phyloP scores from a whole-genome alignment of 2,329 filamentous ascomycete genomes.

The Hymenoscyphus scutula region DNA sequence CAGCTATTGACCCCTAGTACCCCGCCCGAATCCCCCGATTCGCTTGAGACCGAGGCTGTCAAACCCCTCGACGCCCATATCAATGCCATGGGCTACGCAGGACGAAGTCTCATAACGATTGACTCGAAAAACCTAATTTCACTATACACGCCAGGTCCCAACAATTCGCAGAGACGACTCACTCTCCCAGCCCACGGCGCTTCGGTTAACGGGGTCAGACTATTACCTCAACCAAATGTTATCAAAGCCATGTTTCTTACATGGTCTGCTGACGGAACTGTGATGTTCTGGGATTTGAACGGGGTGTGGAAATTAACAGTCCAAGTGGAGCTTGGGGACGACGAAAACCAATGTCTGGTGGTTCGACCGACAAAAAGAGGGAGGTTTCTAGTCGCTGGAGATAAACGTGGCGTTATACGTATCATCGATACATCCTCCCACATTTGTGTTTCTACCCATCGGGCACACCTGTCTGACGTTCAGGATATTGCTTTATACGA shows the following conservation, averaged over 20 bases:
- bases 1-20: conserved; percentile 36
- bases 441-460: conserved; percentile 65
- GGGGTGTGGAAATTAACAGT: conserved; percentile 66
- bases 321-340: conserved; percentile 66
- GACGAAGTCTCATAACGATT: conserved; percentile 68
- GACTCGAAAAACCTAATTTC: conserved; percentile 75
- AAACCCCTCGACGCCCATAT: conserved; percentile 41
- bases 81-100: conserved; percentile 64
- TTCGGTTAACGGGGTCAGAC: conserved; percentile 69
- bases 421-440: conserved; percentile 62
- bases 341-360: conserved; percentile 57
- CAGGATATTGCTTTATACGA: conserved; percentile 76
- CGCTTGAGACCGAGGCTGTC: conserved; percentile 23
- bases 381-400: conserved; percentile 73
- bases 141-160: conserved; percentile 43
- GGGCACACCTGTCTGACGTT: conserved; percentile 84
- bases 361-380: conserved; percentile 60
- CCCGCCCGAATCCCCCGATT: conserved; percentile 34
- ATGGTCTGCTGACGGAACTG: conserved; percentile 77
- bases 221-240: conserved; percentile 58
- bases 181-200: conserved; percentile 60
- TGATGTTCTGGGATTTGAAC: conserved; percentile 78
- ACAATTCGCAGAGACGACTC: conserved; percentile 39
- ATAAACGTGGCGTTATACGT: conserved; percentile 79
- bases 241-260: conserved; percentile 76